Evolutionary conservation across 208 protist species (phyloP).

Genomic region (Trypanosomatidae sp.): DNA sequence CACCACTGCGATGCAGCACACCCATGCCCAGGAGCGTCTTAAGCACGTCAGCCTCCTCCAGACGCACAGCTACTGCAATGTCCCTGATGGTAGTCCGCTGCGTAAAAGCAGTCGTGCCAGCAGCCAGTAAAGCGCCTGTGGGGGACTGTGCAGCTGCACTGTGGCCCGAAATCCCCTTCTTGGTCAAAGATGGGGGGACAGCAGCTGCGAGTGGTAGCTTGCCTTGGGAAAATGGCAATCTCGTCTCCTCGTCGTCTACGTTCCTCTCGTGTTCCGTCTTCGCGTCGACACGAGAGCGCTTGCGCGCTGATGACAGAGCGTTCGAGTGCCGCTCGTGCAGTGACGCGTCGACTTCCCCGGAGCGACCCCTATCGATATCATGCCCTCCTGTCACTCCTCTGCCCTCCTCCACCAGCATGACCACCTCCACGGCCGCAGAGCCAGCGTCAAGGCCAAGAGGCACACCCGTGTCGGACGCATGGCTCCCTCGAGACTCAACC

Average conservation of each 20-base stretch:
- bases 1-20: conserved; percentile 74
- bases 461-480: background rate
- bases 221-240: background rate
- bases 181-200: background rate
- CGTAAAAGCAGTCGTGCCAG: background rate
- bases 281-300: conserved; percentile 5
- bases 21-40: conserved; percentile 69
- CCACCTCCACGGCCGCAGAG: background rate
- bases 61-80: conserved; percentile 54
- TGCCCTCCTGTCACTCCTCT: background rate
- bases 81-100: conserved; percentile 35
- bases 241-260: background rate
- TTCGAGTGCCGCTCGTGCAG: background rate
- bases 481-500: background rate
- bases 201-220: background rate
- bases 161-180: background rate
- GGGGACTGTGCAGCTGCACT: conserved; percentile 3
- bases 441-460: background rate
- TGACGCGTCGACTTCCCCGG: background rate
- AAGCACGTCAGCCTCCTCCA: conserved; percentile 84
- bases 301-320: background rate
- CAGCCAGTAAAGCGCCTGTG: background rate
- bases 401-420: background rate
- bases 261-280: background rate
- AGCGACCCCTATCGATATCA: background rate